Conservation (phyloP, 345 rosid species). For the Excoecaria cochinchinensis region DNA sequence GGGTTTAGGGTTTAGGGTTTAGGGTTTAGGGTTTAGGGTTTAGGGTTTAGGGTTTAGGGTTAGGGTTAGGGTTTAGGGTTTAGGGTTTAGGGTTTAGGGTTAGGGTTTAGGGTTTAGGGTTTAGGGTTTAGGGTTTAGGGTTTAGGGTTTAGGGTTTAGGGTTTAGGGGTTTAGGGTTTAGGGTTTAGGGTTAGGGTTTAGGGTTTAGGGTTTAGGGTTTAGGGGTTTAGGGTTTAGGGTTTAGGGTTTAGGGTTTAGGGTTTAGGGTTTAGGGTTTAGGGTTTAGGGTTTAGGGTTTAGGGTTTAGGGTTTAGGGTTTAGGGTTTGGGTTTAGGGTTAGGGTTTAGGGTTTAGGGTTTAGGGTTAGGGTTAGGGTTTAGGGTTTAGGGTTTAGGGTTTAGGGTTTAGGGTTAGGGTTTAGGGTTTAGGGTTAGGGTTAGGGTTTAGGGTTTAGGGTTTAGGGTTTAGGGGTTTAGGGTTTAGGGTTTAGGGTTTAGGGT, state of each 20-base stretch:
- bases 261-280: conserved; percentile 16
- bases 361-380: conserved; percentile 12
- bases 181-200: conserved; percentile 26
- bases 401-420: conserved; percentile 29
- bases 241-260: conserved; percentile 23
- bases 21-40: conserved; percentile 22
- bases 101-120: conserved; percentile 25
- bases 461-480: conserved; percentile 23
- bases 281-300: conserved; percentile 20
- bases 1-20: conserved; percentile 37
- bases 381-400: conserved; percentile 24
- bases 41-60: conserved; percentile 29
- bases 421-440: conserved; percentile 24
- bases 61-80: conserved; percentile 17
- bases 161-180: conserved; percentile 25
- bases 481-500: conserved; percentile 20
- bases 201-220: conserved; percentile 31
- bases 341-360: conserved; percentile 25
- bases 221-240: conserved; percentile 21
- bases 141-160: conserved; percentile 32
- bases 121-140: conserved; percentile 26
- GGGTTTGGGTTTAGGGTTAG: conserved; percentile 25
- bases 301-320: conserved; percentile 21
- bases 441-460: conserved; percentile 22
- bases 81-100: conserved; percentile 17